These are phyloP conservation scores for Phytopythium aichiense DNA, from an alignment of 352 stramenopile species.

Conservation along the genomic window DNA sequence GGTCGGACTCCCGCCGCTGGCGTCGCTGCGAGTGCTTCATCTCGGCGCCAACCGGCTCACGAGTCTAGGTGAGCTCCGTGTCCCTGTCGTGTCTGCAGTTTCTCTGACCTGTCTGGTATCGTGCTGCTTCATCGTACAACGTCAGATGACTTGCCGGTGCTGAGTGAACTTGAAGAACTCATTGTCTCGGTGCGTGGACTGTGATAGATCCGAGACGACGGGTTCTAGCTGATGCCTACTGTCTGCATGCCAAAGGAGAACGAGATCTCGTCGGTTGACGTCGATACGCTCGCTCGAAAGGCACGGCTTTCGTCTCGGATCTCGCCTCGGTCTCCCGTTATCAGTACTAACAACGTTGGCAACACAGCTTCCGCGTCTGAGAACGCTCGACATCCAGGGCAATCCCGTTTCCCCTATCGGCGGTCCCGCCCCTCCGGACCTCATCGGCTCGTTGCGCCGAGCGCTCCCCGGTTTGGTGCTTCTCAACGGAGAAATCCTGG, in stretches of 20 bases:
- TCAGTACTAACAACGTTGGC: neutral
- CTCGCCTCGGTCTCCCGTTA: neutral
- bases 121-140: neutral
- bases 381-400: constrained; percentile 36
- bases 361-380: constrained; percentile 39
- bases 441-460: constrained; percentile 8
- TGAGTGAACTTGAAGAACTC: constrained; percentile 53
- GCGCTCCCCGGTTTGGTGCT: constrained; percentile 42
- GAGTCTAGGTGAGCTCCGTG: constrained; percentile 29
- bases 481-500: constrained; percentile 54
- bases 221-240: neutral
- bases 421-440: constrained; percentile 8
- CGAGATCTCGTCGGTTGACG: constrained; percentile 29
- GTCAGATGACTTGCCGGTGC: constrained; percentile 34
- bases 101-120: constrained; percentile 2
- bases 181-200: constrained; percentile 27
- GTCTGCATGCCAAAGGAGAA: neutral
- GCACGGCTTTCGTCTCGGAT: constrained; percentile 9
- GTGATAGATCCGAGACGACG: too few species aligned
- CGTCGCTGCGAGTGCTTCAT: constrained; percentile 38
- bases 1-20: constrained; percentile 39
- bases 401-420: constrained; percentile 27
- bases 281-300: constrained; percentile 26
- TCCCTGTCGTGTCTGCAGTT: neutral
- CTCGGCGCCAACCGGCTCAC: constrained; percentile 44